Percentiles rank a stretch among this genome's conserved stretches.
Evolutionary conservation across 257 asterid genomes (phyloP).

Genomic region (Solanum sitiens): DNA sequence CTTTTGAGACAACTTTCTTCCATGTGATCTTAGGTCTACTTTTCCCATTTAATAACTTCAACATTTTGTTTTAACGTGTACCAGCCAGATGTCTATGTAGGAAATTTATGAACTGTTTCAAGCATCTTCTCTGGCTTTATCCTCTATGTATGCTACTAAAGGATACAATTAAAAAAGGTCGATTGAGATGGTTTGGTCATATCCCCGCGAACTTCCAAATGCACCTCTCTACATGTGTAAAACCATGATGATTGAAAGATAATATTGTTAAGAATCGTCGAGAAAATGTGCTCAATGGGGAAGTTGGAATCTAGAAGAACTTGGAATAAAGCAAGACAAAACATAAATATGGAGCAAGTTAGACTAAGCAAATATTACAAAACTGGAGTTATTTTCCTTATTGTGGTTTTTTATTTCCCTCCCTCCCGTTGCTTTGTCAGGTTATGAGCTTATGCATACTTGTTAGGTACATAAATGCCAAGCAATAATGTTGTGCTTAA

Average conservation of each 20-base stretch:
- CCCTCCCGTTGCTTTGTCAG: neutral
- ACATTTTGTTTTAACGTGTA: neutral
- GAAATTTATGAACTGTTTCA: neutral
- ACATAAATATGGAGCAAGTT: neutral
- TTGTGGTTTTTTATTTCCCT: neutral
- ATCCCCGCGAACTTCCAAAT: neutral
- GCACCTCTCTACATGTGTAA: neutral
- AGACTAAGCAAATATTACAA: neutral
- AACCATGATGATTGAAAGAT: neutral
- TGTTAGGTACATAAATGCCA: neutral
- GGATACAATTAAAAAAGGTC: neutral
- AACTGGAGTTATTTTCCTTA: neutral
- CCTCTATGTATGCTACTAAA: neutral
- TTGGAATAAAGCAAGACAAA: neutral
- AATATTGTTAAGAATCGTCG: neutral
- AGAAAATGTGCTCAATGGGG: neutral
- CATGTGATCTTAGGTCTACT: neutral
- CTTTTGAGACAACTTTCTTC: neutral
- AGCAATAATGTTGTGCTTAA: neutral
- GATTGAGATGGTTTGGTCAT: neutral
- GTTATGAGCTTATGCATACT: neutral
- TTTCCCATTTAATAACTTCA: neutral
- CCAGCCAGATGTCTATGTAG: neutral
- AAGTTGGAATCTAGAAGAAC: neutral
- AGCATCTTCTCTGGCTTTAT: neutral